Evolutionary conservation across 2,329 filamentous ascomycete genomes (phyloP), one percentile per base, ranked within the genome.

Genomic region (Seiridium cupressi): DNA sequence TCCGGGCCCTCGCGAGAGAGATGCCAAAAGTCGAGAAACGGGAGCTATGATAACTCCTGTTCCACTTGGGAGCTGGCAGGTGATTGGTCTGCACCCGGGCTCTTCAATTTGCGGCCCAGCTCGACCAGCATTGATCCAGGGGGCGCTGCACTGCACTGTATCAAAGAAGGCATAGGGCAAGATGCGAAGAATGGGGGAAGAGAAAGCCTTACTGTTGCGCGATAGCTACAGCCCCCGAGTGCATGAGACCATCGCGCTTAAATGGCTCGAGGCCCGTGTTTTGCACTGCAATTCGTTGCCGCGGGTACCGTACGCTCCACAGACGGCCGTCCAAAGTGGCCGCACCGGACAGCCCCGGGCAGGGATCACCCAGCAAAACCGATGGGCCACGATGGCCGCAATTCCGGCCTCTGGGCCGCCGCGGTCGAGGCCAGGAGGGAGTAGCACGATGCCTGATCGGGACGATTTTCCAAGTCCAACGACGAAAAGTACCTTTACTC

Each of bases 241-340:
- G 38, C 40, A 44, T 34, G 42, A 7, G 38, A 31, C 49, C 34
- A 34, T 57, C 35, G 54, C 54, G 54, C 42, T 48, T 57, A 48
- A 34, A 35, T 57, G 32, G 47, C 38, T 9, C 8, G 7, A 47
- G 34, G 13, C 31, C 8, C n/a, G n/a, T 47, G 54, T 36, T 57
- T 57, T 44, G 54, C 54, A 44, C 40, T 47, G 26, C 42, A 47
- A 57, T 57, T 57, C 54, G 54, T 46, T 57, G 54, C 32, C 11
- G 38, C 36, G 54, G 51, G 38, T 26, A 47, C 11, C 9, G n/a
- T 10, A 10, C 11, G 35, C 42, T 44, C 51, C 51, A 18, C 36
- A 55, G 9, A 35, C 36, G 54, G 54, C 40, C 35, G 54, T 26
- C 42, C 32, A 57, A 54, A 44, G 13, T 13, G 54, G 54, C 54